Evolutionary conservation across 208 protist species (phyloP), one percentile per base, ranked within the genome.

Genomic region (Leishmania tropica): DNA sequence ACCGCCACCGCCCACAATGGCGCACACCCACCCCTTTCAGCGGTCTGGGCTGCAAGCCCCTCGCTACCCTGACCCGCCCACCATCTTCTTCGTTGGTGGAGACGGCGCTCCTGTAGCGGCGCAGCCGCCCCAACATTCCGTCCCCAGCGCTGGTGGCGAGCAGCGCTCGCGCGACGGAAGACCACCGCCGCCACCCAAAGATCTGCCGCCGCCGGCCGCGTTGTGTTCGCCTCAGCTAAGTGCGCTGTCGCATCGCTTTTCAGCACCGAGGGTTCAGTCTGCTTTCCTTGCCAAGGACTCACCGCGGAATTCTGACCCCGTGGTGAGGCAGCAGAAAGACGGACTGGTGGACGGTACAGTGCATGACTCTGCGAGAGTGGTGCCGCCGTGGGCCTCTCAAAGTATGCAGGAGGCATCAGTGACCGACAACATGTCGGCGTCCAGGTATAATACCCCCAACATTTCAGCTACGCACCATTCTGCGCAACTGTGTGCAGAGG

Each of bases 41-140:
- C 67, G 62, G 47, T 78, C 58, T 68, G 76, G 45, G 15, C 76
- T 80, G 0, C 76, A 73, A 10, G 64, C 47, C 28, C 76, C 76
- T 72, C 64, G 76, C 28, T 80, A 80, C 76, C 28, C 76, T 17
- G 76, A 80, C 35, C 76, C 47, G 13, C 72, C 64, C 2, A 15
- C 35, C 28, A 47, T 28, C 10, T 56, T 58, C 64, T 73, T 73
- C 0, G 76, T 64, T 19, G 76, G 31, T 24, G 64, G 53, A 15
- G 56, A 15, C 45, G 56, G 76, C 45, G 76, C 40, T 11, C 31
- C 75, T 21, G 75, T 24, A 3, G 42, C 3, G 54, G 37, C 13
- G 67, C 37, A 3, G 15, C 64, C 21, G 24, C 75, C 0, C 24
- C 75, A 37, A n/a, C 8, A 45, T 31, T 40, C 45, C 17, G 31